Conservation (phyloP, 176 grass and related monocot species). For the Echinochloa phyllopogon region DNA sequence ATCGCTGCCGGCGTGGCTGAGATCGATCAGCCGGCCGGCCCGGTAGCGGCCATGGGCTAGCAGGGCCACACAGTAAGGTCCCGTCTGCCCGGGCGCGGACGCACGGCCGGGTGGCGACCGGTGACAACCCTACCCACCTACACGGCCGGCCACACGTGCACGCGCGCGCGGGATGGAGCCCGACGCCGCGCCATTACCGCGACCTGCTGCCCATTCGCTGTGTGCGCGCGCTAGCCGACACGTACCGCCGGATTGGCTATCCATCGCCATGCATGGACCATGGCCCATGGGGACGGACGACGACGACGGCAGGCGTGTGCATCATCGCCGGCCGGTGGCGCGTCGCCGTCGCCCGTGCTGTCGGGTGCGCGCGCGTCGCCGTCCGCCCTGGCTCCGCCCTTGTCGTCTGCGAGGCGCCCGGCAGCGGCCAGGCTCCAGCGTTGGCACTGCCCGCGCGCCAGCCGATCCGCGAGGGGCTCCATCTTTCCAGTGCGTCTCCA, state of each 20-base stretch:
- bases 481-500: constrained; percentile 47
- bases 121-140: too few relatives aligned
- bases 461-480: constrained; percentile 45
- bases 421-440: neutral
- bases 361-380: neutral
- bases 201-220: too few relatives aligned
- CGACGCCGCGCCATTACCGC: too few relatives aligned
- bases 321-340: neutral
- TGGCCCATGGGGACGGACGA: too few relatives aligned
- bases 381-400: neutral
- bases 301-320: neutral
- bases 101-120: too few relatives aligned
- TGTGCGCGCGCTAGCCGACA: neutral
- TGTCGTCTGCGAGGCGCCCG: neutral
- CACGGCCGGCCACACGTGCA: too few relatives aligned
- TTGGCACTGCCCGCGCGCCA: neutral
- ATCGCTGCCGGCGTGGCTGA: too few relatives aligned
- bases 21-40: too few relatives aligned
- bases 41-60: too few relatives aligned
- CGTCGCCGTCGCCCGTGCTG: neutral
- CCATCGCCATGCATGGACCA: neutral
- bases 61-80: too few relatives aligned
- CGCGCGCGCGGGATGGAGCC: too few relatives aligned
- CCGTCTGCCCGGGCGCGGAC: too few relatives aligned
- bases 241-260: neutral